Evolutionary conservation across 2,329 filamentous ascomycete species (phyloP).

Genomic region (Ophiostoma pallidulum): DNA sequence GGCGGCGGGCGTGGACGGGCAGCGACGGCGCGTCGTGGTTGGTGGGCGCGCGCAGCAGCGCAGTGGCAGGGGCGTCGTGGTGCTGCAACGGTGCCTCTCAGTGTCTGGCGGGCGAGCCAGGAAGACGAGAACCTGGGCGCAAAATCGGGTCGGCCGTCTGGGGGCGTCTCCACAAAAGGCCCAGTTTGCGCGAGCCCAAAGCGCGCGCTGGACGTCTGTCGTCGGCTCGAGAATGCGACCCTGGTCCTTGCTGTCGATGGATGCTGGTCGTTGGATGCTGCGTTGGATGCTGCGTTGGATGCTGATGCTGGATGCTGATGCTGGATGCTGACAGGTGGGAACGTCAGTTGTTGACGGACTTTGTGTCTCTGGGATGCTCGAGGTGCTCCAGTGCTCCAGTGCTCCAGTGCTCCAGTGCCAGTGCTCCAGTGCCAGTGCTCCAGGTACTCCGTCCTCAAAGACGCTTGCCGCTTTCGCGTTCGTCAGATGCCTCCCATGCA

Average conservation of each 20-base stretch:
- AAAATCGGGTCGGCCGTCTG: too few relatives aligned
- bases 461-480: slow-evolving; percentile 2
- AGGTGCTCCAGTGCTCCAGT: too few relatives aligned
- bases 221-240: background rate
- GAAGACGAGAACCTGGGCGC: slow-evolving; percentile 3
- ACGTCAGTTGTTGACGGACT: too few relatives aligned
- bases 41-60: slow-evolving; percentile 9
- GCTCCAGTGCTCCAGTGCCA: too few relatives aligned
- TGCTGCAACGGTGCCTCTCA: slow-evolving; percentile 5
- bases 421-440: too few relatives aligned
- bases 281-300: too few relatives aligned
- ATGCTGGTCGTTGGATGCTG: too few relatives aligned
- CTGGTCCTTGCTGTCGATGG: background rate
- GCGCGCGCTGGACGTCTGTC: too few relatives aligned
- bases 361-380: too few relatives aligned
- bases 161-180: slow-evolving; percentile 8
- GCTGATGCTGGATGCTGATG: too few relatives aligned
- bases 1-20: background rate
- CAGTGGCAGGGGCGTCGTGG: background rate
- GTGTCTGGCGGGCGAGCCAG: background rate
- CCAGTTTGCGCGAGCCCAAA: slow-evolving; percentile 7
- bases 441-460: too few relatives aligned
- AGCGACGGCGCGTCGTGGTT: slow-evolving; percentile 15
- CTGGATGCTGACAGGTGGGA: too few relatives aligned
- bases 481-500: slow-evolving; percentile 7